Evolutionary conservation across 176 grass and related monocot species (phyloP).

Genomic region (Cymbopogon citratus): DNA sequence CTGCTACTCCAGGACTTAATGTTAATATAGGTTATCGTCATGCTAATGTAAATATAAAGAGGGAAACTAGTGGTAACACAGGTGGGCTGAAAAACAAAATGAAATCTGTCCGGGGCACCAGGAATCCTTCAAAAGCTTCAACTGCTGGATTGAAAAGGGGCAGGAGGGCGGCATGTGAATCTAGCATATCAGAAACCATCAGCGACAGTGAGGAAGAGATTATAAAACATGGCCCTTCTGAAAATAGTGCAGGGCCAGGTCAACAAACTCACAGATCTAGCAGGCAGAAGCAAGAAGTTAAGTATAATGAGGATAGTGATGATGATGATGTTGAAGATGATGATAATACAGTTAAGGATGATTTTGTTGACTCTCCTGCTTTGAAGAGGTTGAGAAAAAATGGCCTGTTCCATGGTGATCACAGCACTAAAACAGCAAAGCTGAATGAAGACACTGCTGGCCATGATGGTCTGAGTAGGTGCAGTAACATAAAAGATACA

Average conservation of each 20-base stretch:
- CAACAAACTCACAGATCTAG: slow-evolving; percentile 48
- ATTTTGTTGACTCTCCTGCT: slow-evolving; percentile 16
- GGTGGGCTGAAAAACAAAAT: slow-evolving; percentile 32
- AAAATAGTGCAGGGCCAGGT: slow-evolving; percentile 18
- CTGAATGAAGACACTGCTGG: slow-evolving; percentile 17
- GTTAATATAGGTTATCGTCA: slow-evolving; percentile 19
- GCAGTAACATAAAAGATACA: slow-evolving; percentile 7
- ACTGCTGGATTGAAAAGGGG: slow-evolving; percentile 51
- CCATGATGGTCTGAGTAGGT: slow-evolving; percentile 21
- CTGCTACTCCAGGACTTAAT: slow-evolving; percentile 25
- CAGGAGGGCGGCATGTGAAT: slow-evolving; percentile 41
- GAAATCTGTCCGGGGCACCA: slow-evolving; percentile 22
- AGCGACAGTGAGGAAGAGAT: slow-evolving; percentile 45
- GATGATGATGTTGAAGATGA: slow-evolving; percentile 36
- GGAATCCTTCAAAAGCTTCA: slow-evolving; percentile 38
- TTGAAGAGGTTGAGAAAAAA: slow-evolving; percentile 41
- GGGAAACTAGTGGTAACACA: slow-evolving; percentile 12
- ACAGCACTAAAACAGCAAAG: slow-evolving; percentile 6
- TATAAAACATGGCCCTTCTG: slow-evolving; percentile 14
- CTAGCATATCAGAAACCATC: slow-evolving; percentile 44
- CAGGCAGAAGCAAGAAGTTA: slow-evolving; percentile 63
- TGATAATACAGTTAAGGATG: slow-evolving; percentile 19
- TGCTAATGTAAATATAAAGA: slow-evolving; percentile 27
- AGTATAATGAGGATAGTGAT: slow-evolving; percentile 60
- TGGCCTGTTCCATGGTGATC: slow-evolving; percentile 17